Evolutionary conservation across 23 red algal species (phyloP).

Genomic region (Gracilariopsis chorda): DNA sequence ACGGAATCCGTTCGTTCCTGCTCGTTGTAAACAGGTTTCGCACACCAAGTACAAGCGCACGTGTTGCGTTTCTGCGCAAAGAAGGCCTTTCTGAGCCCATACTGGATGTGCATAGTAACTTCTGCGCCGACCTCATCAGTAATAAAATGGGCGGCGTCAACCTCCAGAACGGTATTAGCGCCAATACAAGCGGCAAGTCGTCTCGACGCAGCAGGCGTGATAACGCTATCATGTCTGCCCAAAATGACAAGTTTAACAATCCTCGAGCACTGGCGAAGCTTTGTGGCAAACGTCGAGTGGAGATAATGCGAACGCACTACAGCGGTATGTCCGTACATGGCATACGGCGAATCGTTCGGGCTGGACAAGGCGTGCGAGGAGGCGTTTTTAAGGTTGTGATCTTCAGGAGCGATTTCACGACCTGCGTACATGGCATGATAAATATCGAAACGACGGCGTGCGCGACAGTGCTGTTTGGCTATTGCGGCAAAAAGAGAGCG

Average conservation of each 20-base stretch:
- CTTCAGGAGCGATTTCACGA: constrained; percentile 15
- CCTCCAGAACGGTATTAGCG: constrained; percentile 54
- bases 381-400: not conserved
- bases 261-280: constrained; percentile 17
- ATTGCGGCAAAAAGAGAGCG: constrained; percentile 11
- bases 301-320: constrained; percentile 61
- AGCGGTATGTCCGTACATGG: constrained; percentile 57
- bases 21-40: not conserved
- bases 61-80: not conserved
- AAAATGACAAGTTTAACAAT: constrained; percentile 49
- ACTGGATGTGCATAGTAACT: constrained; percentile 43
- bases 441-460: constrained; percentile 39
- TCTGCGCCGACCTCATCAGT: constrained; percentile 63
- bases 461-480: constrained; percentile 8
- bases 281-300: not conserved
- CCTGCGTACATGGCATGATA: constrained; percentile 54
- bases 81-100: constrained; percentile 51
- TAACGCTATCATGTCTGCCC: constrained; percentile 62
- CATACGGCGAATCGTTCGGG: constrained; percentile 33
- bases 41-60: constrained; percentile 56
- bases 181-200: constrained; percentile 45
- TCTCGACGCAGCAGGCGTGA: constrained; percentile 56
- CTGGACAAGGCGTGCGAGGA: not conserved
- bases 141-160: constrained; percentile 69
- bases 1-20: not conserved